phyloP scores from a whole-genome alignment of 148 eudicot species.

The Silene conica region DNA sequence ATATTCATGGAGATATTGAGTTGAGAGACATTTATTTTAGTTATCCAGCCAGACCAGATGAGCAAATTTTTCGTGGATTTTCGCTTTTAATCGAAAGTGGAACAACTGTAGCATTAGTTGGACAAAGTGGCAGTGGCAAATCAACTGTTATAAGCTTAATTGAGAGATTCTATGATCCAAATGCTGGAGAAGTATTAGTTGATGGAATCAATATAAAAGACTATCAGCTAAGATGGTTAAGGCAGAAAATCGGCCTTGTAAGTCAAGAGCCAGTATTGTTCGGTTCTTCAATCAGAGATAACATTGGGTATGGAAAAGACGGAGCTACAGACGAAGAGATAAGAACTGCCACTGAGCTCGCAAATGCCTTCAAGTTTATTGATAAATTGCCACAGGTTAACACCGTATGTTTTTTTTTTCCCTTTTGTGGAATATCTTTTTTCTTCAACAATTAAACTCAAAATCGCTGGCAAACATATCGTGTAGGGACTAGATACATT shows the following conservation, averaged over 20 bases:
- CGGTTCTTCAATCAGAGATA: conserved; percentile 54
- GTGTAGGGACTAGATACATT: conserved; percentile 66
- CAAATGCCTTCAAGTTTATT: conserved; percentile 61
- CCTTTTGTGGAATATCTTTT: neutral
- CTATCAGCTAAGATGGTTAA: conserved; percentile 59
- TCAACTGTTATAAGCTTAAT: conserved; percentile 65
- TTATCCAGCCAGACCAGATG: conserved; percentile 62
- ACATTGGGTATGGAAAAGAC: conserved; percentile 60
- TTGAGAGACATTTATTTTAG: conserved; percentile 47
- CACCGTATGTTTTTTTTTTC: neutral
- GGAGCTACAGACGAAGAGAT: conserved; percentile 54
- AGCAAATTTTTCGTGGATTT: conserved; percentile 50
- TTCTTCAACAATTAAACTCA: neutral
- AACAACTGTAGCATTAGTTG: conserved; percentile 64
- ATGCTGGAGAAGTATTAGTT: conserved; percentile 55
- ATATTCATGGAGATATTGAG: conserved; percentile 58
- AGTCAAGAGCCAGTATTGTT: conserved; percentile 76
- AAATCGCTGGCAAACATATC: neutral
- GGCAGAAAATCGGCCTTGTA: conserved; percentile 59
- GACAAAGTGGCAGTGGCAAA: conserved; percentile 77
- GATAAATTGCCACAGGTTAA: conserved; percentile 59
- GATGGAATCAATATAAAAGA: conserved; percentile 60
- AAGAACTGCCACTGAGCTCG: conserved; percentile 52
- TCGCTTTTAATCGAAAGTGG: conserved; percentile 49
- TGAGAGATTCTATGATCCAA: conserved; percentile 74